phyloP scores from a whole-genome alignment of 2,329 filamentous ascomycete species.

The Bipolaris gigantea region DNA sequence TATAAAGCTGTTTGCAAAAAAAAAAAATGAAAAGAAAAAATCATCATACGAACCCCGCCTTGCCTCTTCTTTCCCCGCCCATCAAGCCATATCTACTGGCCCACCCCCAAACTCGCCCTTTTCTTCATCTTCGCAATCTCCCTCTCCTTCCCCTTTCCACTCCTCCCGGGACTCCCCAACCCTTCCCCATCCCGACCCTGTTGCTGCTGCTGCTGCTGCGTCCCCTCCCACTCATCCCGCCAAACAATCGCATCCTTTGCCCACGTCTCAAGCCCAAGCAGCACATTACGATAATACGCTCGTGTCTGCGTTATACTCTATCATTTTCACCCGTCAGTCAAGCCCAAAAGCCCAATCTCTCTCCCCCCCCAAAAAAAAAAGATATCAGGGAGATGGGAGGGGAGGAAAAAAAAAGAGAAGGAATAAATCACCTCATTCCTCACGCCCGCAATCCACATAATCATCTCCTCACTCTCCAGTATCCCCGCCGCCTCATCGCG shows the following conservation, averaged over 20 bases:
- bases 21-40: too few relatives aligned
- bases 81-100: neutral
- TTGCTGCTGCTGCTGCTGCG: slow-evolving; percentile 3
- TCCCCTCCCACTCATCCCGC: slow-evolving; percentile 17
- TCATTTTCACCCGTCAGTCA: neutral
- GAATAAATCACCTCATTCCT: slow-evolving; percentile 38
- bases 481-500: slow-evolving; percentile 38
- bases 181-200: slow-evolving; percentile 8
- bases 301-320: slow-evolving; percentile 39
- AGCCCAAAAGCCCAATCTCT: too few relatives aligned
- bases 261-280: slow-evolving; percentile 12
- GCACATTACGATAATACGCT: slow-evolving; percentile 34
- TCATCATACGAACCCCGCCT: neutral
- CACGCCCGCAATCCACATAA: slow-evolving; percentile 39
- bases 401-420: neutral
- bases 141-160: slow-evolving; percentile 21
- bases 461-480: slow-evolving; percentile 42
- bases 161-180: slow-evolving; percentile 16
- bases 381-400: too few relatives aligned
- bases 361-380: too few relatives aligned
- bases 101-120: slow-evolving; percentile 12
- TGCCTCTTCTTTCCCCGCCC: neutral
- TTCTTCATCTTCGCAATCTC: slow-evolving; percentile 17
- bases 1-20: neutral
- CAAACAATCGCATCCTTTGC: slow-evolving; percentile 13